Evolutionary conservation across 2,329 filamentous ascomycete species (phyloP).

Genomic region (Clonostachys chloroleuca): DNA sequence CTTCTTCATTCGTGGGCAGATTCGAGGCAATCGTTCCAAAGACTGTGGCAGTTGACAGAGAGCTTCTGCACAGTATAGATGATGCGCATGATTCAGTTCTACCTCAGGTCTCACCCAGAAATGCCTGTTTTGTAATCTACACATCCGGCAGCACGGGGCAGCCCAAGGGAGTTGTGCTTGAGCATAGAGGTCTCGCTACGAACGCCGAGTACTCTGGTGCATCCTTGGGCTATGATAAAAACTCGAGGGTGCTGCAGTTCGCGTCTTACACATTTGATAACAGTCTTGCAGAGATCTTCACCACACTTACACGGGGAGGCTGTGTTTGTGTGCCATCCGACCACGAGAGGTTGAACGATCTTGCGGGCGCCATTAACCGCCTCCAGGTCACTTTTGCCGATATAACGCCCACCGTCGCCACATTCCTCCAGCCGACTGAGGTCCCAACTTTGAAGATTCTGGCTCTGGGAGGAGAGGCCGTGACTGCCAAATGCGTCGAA

Average conservation of each 20-base stretch:
- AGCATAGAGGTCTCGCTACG: conserved; percentile 4
- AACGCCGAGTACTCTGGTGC: conserved; percentile 1
- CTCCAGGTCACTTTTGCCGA: conserved; percentile 6
- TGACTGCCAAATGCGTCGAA: conserved; percentile 4
- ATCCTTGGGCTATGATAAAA: conserved; percentile 1
- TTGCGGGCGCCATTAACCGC: conserved; percentile 6
- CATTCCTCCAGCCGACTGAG: conserved; percentile 3
- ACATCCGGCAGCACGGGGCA: conserved; percentile 55
- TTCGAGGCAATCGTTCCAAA: conserved; percentile 4
- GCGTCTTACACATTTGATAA: conserved; percentile 9
- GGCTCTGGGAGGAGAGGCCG: conserved; percentile 4
- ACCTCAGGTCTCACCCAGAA: conserved; percentile 11
- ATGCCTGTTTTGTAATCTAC: conserved; percentile 30
- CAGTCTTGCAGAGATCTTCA: conserved; percentile 7
- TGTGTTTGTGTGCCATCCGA: conserved; percentile 8
- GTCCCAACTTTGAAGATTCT: conserved; percentile 5
- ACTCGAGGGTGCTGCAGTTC: conserved; percentile 6
- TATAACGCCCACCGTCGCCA: conserved; percentile 7
- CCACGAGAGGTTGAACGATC: conserved; percentile 7
- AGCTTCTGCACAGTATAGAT: neutral
- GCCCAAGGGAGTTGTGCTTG: conserved; percentile 40
- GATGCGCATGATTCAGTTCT: neutral
- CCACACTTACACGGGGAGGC: conserved; percentile 4
- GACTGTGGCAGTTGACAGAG: conserved; percentile 3
- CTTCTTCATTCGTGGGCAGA: neutral